A percentile compares a stretch with the other conserved stretches of the same genome.
These are phyloP conservation scores for Magnusiomyces ingens DNA, from an alignment of 1,139 yeast species.

Conservation along the genomic window DNA sequence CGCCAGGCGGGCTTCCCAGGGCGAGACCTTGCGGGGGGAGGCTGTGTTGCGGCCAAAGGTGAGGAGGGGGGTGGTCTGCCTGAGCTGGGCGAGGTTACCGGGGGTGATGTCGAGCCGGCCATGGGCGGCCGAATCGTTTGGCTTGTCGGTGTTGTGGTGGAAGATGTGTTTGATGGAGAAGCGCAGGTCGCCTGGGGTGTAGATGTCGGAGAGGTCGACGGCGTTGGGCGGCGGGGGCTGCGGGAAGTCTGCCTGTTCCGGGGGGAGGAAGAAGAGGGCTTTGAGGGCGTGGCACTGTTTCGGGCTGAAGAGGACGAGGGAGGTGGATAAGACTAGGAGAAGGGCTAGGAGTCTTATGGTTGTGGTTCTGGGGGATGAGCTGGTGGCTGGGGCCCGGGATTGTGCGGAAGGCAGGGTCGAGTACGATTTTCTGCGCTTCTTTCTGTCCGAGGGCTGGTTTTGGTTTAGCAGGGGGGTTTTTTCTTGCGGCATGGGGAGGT, in stretches of 20 bases:
- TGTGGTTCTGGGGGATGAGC: too few relatives aligned
- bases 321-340: neutral
- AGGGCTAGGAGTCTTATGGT: neutral
- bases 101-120: constrained; percentile 10
- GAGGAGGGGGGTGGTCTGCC: neutral
- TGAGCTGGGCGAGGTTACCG: neutral
- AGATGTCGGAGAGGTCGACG: too few relatives aligned
- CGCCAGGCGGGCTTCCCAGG: constrained; percentile 6
- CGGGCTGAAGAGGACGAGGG: neutral
- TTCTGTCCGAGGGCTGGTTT: too few relatives aligned
- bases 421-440: too few relatives aligned
- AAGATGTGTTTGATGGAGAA: constrained; percentile 12
- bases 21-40: neutral
- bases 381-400: too few relatives aligned
- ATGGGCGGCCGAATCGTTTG: constrained; percentile 7
- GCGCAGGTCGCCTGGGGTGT: neutral
- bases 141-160: constrained; percentile 13
- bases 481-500: too few relatives aligned
- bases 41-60: neutral
- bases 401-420: too few relatives aligned
- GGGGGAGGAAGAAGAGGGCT: too few relatives aligned
- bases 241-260: too few relatives aligned
- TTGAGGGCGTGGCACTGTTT: neutral
- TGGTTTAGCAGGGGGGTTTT: too few relatives aligned
- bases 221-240: too few relatives aligned